phyloP scores from a whole-genome alignment of 2,329 filamentous ascomycete species.

The Amauroascus verrucosus region DNA sequence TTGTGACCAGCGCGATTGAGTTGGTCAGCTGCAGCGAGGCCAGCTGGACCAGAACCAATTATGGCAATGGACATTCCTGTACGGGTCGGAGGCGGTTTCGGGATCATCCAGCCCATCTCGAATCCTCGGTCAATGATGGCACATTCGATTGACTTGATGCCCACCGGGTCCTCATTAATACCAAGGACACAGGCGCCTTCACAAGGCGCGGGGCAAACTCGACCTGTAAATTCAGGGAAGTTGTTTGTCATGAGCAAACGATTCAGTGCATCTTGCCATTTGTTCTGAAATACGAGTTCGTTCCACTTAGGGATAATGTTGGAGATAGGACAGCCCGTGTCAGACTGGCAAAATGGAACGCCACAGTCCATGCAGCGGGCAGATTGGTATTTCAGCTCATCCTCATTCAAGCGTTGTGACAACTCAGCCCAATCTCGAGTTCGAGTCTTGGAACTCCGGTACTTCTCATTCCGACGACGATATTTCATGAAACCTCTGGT shows the following conservation, averaged over 20 bases:
- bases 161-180: constrained; percentile 93
- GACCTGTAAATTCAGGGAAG: constrained; percentile 95
- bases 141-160: constrained; percentile 97
- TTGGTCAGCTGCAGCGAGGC: constrained; percentile 83
- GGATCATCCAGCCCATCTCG: constrained; percentile 97
- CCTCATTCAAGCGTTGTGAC: constrained; percentile 75
- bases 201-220: constrained; percentile 91
- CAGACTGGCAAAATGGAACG: constrained; percentile 95
- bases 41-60: constrained; percentile 84
- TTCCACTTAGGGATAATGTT: constrained; percentile 99
- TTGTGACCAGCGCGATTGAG: constrained; percentile 83
- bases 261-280: constrained; percentile 88
- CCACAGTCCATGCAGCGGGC: constrained; percentile 98
- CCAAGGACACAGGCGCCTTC: constrained; percentile 93
- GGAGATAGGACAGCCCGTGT: constrained; percentile 87
- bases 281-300: constrained; percentile 61
- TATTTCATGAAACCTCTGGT: constrained; percentile 98
- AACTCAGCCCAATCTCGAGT: constrained; percentile 92
- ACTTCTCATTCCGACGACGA: constrained; percentile 83
- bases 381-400: constrained; percentile 92
- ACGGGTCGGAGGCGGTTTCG: constrained; percentile 63
- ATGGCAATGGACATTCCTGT: constrained; percentile 82
- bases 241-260: constrained; percentile 93
- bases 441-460: constrained; percentile 70
- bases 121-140: constrained; percentile 96